These are phyloP conservation scores for Mucuna pruriens DNA, from an alignment of 306 rosid species.

Conservation along the genomic window DNA sequence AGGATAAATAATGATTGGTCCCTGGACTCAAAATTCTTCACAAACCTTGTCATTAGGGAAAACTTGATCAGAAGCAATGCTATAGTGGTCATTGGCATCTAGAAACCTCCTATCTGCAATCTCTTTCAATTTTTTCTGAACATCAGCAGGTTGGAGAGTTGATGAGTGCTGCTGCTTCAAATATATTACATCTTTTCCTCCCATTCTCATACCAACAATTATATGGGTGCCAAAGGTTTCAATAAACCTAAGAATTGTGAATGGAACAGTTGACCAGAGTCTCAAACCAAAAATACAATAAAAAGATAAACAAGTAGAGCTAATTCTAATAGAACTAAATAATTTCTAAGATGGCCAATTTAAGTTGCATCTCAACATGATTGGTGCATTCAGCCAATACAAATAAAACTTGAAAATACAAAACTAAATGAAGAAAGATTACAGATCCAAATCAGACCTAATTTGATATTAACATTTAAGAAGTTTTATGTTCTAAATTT, in stretches of 20 bases:
- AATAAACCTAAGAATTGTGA: constrained; percentile 68
- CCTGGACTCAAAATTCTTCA: neutral
- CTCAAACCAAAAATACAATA: constrained; percentile 26
- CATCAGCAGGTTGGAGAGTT: constrained; percentile 84
- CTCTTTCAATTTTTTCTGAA: constrained; percentile 88
- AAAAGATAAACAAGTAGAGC: neutral
- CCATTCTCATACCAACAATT: constrained; percentile 95
- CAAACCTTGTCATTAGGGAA: constrained; percentile 75
- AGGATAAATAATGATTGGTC: neutral
- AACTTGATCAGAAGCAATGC: constrained; percentile 65
- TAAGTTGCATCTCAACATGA: constrained; percentile 17
- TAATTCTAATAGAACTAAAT: constrained; percentile 11
- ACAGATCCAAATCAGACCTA: constrained; percentile 28
- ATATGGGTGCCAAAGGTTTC: constrained; percentile 93
- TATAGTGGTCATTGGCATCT: constrained; percentile 63
- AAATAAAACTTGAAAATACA: constrained; percentile 33
- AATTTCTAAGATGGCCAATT: constrained; percentile 22
- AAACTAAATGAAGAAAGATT: constrained; percentile 20
- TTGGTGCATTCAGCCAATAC: constrained; percentile 27
- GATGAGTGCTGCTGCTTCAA: constrained; percentile 97
- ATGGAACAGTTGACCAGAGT: constrained; percentile 31
- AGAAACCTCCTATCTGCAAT: constrained; percentile 88
- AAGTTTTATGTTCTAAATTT: constrained; percentile 25
- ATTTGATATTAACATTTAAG: constrained; percentile 16
- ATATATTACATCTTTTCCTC: constrained; percentile 96